Evolutionary conservation across 2,329 filamentous ascomycete species (phyloP).

Genomic region (Cercospora berteroae): DNA sequence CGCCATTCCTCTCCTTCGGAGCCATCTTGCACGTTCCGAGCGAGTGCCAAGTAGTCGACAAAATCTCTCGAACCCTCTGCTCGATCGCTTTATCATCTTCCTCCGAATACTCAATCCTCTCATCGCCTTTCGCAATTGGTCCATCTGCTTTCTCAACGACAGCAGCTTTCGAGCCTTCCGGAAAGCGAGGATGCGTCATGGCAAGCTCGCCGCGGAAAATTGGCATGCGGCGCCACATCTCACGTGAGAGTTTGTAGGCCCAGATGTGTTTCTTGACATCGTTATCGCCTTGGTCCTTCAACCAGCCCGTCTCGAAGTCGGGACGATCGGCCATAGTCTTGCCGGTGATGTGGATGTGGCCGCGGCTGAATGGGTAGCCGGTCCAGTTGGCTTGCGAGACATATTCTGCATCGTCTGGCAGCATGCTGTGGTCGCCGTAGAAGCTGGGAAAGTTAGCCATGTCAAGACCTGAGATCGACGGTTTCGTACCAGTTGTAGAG

Average conservation of each 20-base stretch:
- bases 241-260: slow-evolving; percentile 65
- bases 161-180: slow-evolving; percentile 48
- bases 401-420: slow-evolving; percentile 49
- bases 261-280: slow-evolving; percentile 60
- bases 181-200: slow-evolving; percentile 40
- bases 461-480: neutral
- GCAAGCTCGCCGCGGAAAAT: slow-evolving; percentile 49
- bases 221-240: slow-evolving; percentile 57
- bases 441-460: slow-evolving; percentile 17
- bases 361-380: slow-evolving; percentile 61
- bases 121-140: slow-evolving; percentile 46
- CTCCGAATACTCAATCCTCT: slow-evolving; percentile 45
- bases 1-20: slow-evolving; percentile 39
- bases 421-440: slow-evolving; percentile 36
- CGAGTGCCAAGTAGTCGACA: slow-evolving; percentile 45
- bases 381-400: slow-evolving; percentile 55
- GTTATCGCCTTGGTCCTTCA: slow-evolving; percentile 55
- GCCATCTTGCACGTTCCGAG: slow-evolving; percentile 45
- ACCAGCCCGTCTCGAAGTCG: slow-evolving; percentile 59
- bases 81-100: slow-evolving; percentile 42
- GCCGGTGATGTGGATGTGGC: slow-evolving; percentile 58
- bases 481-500: slow-evolving; percentile 39
- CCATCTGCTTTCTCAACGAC: slow-evolving; percentile 35
- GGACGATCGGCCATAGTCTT: slow-evolving; percentile 46
- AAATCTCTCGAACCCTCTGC: slow-evolving; percentile 43